Evolutionary conservation across 805 yeast species (phyloP).

Genomic region (Spathaspora passalidarum): DNA sequence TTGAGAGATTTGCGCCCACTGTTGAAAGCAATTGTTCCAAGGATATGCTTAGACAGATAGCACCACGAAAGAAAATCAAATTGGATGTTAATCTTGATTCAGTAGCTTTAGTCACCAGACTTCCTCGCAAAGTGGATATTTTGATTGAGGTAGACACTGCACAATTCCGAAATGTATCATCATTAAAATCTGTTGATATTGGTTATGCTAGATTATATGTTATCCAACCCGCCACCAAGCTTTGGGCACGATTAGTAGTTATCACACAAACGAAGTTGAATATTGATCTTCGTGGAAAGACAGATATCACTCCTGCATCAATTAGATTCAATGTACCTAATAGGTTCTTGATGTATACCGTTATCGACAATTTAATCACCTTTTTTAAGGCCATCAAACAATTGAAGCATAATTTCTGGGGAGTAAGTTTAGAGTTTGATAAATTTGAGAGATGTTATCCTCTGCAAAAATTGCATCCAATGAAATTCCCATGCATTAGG

Average conservation of each 20-base stretch:
- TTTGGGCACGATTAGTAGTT: slow-evolving; percentile 39
- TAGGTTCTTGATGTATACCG: slow-evolving; percentile 67
- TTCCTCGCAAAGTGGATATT: slow-evolving; percentile 47
- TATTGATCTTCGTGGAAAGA: slow-evolving; percentile 13
- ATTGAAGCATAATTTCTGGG: slow-evolving; percentile 46
- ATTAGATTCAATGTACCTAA: slow-evolving; percentile 65
- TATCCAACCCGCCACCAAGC: slow-evolving; percentile 46
- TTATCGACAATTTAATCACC: slow-evolving; percentile 77
- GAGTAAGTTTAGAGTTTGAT: slow-evolving; percentile 17
- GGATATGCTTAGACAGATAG: slow-evolving; percentile 19
- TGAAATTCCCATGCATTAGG: slow-evolving; percentile 53
- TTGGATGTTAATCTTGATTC: slow-evolving; percentile 31
- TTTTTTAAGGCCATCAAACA: slow-evolving; percentile 66
- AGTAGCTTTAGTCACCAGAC: slow-evolving; percentile 35
- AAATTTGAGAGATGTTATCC: slow-evolving; percentile 35
- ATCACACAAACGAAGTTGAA: slow-evolving; percentile 20
- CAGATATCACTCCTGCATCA: slow-evolving; percentile 24
- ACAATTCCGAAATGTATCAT: slow-evolving; percentile 20
- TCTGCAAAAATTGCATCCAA: slow-evolving; percentile 30
- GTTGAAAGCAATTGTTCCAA: slow-evolving; percentile 24
- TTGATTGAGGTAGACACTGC: slow-evolving; percentile 44
- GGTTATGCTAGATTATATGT: slow-evolving; percentile 44
- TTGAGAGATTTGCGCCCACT: slow-evolving; percentile 32
- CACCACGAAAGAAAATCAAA: slow-evolving; percentile 19
- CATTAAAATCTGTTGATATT: slow-evolving; percentile 27